Conservation (phyloP, 306 rosid genomes). For the Heteromeles arbutifolia region DNA sequence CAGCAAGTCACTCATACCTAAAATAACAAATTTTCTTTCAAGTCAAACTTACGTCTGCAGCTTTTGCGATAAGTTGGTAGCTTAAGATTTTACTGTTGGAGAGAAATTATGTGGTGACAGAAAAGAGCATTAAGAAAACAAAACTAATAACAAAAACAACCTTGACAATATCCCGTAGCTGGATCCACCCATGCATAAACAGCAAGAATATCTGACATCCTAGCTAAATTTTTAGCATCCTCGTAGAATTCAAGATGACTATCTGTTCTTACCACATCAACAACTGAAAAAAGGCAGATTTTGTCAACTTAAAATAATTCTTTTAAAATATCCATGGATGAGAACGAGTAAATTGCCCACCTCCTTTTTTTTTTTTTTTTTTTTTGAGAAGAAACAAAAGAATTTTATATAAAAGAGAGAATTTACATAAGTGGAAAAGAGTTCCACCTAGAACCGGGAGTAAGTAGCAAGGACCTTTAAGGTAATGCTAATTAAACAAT, state of each 20-base stretch:
- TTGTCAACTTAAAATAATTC: constrained; percentile 21
- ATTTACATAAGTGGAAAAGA: no score
- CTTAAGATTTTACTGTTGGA: not conserved
- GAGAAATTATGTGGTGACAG: not conserved
- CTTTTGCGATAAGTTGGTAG: not conserved
- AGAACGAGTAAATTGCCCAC: constrained; percentile 3
- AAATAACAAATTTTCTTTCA: constrained; percentile 25
- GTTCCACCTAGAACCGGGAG: no score
- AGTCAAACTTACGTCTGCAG: not conserved
- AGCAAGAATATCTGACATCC: constrained; percentile 99
- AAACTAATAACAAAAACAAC: constrained; percentile 25
- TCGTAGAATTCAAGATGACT: constrained; percentile 87
- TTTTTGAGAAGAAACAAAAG: no score
- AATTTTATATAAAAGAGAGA: no score
- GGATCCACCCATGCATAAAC: constrained; percentile 99
- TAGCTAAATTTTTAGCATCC: constrained; percentile 77
- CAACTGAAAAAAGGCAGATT: constrained; percentile 42
- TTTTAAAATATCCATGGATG: not conserved
- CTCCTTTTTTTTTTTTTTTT: no score
- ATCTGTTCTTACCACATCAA: constrained; percentile 95
- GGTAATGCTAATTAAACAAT: no score
- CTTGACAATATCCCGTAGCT: constrained; percentile 95
- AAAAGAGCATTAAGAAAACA: constrained; percentile 5
- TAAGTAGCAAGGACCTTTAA: no score
- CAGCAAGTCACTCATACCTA: constrained; percentile 98